Base-by-base conservation (phyloP, 1,139 yeast species). In the Kodamaea derodonti region DNA sequence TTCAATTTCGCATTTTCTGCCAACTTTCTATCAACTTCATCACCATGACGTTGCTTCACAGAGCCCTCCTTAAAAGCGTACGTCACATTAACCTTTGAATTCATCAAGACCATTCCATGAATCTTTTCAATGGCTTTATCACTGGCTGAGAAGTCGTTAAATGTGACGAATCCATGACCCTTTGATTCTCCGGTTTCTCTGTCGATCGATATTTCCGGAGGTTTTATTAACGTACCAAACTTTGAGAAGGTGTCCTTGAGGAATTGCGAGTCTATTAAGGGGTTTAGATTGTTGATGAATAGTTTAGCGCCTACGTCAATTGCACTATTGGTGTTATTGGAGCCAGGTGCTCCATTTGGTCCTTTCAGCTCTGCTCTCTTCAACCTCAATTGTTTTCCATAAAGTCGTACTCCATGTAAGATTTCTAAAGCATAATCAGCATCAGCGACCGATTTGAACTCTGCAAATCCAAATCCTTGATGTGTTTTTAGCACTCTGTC, bases 401-500 rank as follows among this genome's bases (percentile, higher is more conserved):
- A 85, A 25, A 92, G 59, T 30, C 78, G 60, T 2, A 84, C 66
- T 2, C 86, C 86, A 40, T 75, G 69, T 52, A 86, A 59, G 1
- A 85, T 60, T 39, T 74, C 70, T 24, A 74, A 57, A 1, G 81
- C 87, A 51, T 90, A 92, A 12, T 79, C 83, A 0, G 86, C 83
- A 48, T 88, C 96, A 15, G 59, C 65, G 2, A 62, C 62, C 9
- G 70, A 65, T 35, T 69, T 62, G 48, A 84, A 82, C 52, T 86
- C 95, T 2, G 85, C 81, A 59, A 92, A 92, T 10, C 95, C 97
- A 60, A 69, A 92, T 13, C 97, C 97, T 51, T 84, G 95, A 49
- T 84, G 88, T 2, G 75, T 67, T 41, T 77, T 77, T 28, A 78
- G 62, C 4, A 87, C 69, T 44, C 90, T 69, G 52, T 88, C 97